Percentiles rank a stretch among this genome's conserved stretches.
Evolutionary conservation across 108 stramenopile genomes (phyloP).

Genomic region (Stephanodiscus triporus): DNA sequence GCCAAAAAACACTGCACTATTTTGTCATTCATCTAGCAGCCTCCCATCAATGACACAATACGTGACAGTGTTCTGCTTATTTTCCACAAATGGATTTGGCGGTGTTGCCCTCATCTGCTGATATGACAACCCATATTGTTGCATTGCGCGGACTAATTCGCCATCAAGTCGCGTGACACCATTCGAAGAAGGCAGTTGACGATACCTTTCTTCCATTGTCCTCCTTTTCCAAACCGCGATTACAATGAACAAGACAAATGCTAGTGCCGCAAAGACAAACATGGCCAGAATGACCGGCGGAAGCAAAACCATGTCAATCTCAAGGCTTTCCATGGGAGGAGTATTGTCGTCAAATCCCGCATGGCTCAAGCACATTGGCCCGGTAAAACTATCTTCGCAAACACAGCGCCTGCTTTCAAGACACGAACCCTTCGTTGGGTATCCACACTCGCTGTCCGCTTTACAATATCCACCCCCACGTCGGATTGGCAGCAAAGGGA

Average conservation of each 20-base stretch:
- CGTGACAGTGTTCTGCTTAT: slow-evolving; percentile 65
- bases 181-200: slow-evolving; percentile 18
- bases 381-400: slow-evolving; percentile 64
- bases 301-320: slow-evolving; percentile 20
- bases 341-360: slow-evolving; percentile 63
- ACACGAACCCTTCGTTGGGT: slow-evolving; percentile 51
- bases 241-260: slow-evolving; percentile 37
- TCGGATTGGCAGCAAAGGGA: slow-evolving; percentile 61
- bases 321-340: slow-evolving; percentile 18
- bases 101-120: slow-evolving; percentile 18
- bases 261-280: slow-evolving; percentile 26
- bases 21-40: slow-evolving; percentile 29
- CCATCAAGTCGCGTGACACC: slow-evolving; percentile 1
- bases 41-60: slow-evolving; percentile 84
- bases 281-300: slow-evolving; percentile 27
- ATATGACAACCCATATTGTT: slow-evolving; percentile 21
- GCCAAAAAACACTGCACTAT: neutral
- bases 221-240: slow-evolving; percentile 29
- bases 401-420: slow-evolving; percentile 50
- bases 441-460: slow-evolving; percentile 59
- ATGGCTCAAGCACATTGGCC: slow-evolving; percentile 76
- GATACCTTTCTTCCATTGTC: slow-evolving; percentile 29
- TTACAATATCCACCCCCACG: slow-evolving; percentile 70
- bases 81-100: slow-evolving; percentile 22
- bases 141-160: neutral